Conservation (phyloP, 441 rosid genomes). For the Macaranga tanarius region DNA sequence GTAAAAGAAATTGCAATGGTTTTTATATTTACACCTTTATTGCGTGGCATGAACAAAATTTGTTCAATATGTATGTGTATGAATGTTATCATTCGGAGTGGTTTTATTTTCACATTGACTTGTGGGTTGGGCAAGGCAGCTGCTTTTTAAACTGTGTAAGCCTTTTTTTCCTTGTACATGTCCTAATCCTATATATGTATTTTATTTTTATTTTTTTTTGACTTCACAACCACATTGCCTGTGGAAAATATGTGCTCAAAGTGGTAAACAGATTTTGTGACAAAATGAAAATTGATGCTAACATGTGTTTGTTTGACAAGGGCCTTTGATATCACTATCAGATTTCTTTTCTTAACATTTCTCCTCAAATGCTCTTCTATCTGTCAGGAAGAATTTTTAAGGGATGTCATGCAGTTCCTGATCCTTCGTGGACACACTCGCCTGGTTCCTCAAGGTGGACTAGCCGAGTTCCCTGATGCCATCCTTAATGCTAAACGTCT, state of each 20-base stretch:
- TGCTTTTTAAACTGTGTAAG: not conserved
- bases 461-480: conserved; percentile 94
- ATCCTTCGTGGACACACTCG: conserved; percentile 90
- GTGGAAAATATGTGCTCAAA: not conserved
- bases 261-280: not conserved
- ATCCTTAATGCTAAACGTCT: conserved; percentile 93
- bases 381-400: conserved; percentile 87
- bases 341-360: not conserved
- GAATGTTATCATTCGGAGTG: not conserved
- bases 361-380: conserved; percentile 5
- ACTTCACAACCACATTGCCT: not conserved
- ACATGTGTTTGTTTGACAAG: not conserved
- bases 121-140: not conserved
- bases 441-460: conserved; percentile 94
- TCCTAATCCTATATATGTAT: not conserved
- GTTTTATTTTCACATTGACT: not conserved
- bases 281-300: conserved; percentile 1
- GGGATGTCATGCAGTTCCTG: conserved; percentile 94
- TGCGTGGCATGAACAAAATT: not conserved
- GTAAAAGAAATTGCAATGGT: conserved; percentile 33
- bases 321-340: not conserved
- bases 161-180: not conserved
- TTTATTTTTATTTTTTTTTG: no score
- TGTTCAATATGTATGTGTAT: not conserved
- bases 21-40: conserved; percentile 16